Evolutionary conservation across 2,329 filamentous ascomycete species (phyloP).

Genomic region (Diaporthe velutina): DNA sequence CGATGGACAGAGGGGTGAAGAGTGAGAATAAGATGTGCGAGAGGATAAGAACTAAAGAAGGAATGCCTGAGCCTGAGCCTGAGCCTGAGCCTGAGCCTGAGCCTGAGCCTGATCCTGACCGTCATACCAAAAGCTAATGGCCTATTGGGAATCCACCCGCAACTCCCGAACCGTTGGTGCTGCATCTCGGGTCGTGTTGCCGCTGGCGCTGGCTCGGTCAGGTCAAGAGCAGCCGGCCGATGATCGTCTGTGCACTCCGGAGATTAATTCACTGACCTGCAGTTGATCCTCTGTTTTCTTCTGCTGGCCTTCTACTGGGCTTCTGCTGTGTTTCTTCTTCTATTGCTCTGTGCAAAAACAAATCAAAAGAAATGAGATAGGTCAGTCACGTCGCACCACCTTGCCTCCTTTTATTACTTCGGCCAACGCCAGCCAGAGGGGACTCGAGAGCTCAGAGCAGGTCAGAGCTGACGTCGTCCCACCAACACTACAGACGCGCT

Average conservation of each 20-base stretch:
- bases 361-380: conserved; percentile 21
- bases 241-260: conserved; percentile 21
- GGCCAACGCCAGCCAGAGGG: background rate
- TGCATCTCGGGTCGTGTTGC: background rate
- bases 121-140: too few species aligned
- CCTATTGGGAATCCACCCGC: background rate
- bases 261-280: conserved; percentile 23
- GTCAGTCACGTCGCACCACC: conserved; percentile 5
- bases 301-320: conserved; percentile 13
- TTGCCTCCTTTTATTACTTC: background rate
- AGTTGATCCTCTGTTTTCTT: conserved; percentile 14
- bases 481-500: conserved; percentile 20
- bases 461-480: background rate
- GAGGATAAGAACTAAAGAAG: background rate
- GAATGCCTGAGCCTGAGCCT: background rate
- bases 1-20: background rate
- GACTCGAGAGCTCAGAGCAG: background rate
- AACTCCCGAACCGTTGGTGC: conserved; percentile 9
- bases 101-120: background rate
- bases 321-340: background rate
- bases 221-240: conserved; percentile 3
- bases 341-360: conserved; percentile 9
- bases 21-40: background rate
- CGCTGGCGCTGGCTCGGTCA: background rate
- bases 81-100: background rate